Base-by-base conservation (phyloP, 768 basidiomycete species). In the Tulasnella sp. region DNA sequence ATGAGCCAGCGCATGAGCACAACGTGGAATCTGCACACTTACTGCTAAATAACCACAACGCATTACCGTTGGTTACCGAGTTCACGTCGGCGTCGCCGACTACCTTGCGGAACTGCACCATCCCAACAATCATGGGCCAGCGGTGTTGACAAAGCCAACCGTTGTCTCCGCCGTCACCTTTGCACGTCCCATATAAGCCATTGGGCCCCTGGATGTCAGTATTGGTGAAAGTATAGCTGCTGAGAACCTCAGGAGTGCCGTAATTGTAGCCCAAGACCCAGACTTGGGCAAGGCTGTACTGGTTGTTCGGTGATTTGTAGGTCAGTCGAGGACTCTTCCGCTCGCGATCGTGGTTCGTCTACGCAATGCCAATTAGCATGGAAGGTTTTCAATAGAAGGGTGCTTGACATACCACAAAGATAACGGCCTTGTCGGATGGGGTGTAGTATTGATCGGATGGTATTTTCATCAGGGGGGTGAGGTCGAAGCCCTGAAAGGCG, bases 41-140 rank as follows among this genome's bases (percentile, higher is more conserved):
- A 5, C 79, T 78, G 62, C 83, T 84, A 0, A 82, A 82, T 58
- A 84, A 81, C 63, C 75, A 82, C 58, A 79, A 70, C 2, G 74
- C 69, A 49, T 73, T 72, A 0, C 79, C 77, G 2, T 80, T 74
- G 5, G 77, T 72, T 79, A 81, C 83, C 62, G 80, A 72, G 0
- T 67, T 25, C 50, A 52, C 14, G 6, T 4, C 50, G 34, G 50
- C 32, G 2, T 21, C 15, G 25, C 50, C 74, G 4, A 84, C 62
- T 1, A 72, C 65, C 42, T 60, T 61, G 50, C 53, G 53, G 49
- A 64, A 60, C 12, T 45, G 53, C 29, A 59, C 43, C 32, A 64
- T 46, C 19, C 61, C 62, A 17, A 61, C 50, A 39, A 65, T 61
- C 14, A 46, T 39, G 15, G 57, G 49, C 61, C 59, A 62, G 17